phyloP scores from a whole-genome alignment of 805 yeast genomes.

The Metschnikowia continentalis region DNA sequence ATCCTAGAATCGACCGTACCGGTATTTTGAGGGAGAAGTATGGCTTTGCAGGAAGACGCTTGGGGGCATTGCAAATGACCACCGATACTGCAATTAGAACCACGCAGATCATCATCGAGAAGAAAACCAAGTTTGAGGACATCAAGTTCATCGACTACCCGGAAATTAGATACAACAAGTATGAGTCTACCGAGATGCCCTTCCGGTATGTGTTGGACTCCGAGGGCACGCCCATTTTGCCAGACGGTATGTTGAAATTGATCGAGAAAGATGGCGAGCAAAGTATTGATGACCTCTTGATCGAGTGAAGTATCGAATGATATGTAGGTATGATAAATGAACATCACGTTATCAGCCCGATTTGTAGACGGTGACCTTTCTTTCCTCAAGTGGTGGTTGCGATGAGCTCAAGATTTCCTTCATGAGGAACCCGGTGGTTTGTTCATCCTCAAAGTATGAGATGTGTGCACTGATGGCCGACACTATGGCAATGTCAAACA shows the following conservation, averaged over 20 bases:
- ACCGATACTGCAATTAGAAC: conserved; percentile 96
- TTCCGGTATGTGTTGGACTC: conserved; percentile 77
- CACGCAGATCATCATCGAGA: conserved; percentile 73
- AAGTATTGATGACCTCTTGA: conserved; percentile 65
- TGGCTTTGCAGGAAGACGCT: conserved; percentile 81
- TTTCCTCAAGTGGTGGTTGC: conserved; percentile 22
- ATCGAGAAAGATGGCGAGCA: conserved; percentile 85
- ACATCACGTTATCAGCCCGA: conserved; percentile 1
- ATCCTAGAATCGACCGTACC: conserved; percentile 90
- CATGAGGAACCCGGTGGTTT: conserved; percentile 75
- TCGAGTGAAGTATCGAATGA: conserved; percentile 19
- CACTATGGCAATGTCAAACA: conserved; percentile 73
- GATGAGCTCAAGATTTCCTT: conserved; percentile 44
- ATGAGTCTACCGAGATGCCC: conserved; percentile 97
- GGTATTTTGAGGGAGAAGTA: conserved; percentile 77
- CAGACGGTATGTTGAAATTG: conserved; percentile 84
- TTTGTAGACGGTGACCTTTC: conserved; percentile 26
- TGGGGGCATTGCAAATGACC: conserved; percentile 91
- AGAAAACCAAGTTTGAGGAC: conserved; percentile 54
- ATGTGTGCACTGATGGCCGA: conserved; percentile 86
- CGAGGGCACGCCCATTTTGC: conserved; percentile 72
- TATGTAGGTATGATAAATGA: background rate
- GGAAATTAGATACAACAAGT: conserved; percentile 79
- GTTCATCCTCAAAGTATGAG: conserved; percentile 81
- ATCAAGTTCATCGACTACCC: conserved; percentile 90